phyloP scores from a whole-genome alignment of 2,329 filamentous ascomycete genomes.

The Penicillium italicum region DNA sequence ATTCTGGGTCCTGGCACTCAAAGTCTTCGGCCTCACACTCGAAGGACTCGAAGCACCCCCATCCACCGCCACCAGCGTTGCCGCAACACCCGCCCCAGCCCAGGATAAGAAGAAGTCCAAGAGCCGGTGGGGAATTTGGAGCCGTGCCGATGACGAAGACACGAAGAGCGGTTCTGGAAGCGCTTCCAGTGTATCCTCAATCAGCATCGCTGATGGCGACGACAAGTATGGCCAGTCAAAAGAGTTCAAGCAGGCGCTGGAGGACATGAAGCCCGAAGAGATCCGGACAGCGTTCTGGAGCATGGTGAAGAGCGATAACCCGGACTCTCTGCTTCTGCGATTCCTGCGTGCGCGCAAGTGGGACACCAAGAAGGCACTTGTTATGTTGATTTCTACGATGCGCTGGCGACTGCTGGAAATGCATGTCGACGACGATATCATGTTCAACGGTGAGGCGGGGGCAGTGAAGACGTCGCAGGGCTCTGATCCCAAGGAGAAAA shows the following conservation, averaged over 20 bases:
- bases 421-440: slow-evolving; percentile 85
- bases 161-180: slow-evolving; percentile 35
- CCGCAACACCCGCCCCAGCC: slow-evolving; percentile 23
- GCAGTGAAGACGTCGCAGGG: slow-evolving; percentile 61
- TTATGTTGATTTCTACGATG: slow-evolving; percentile 94
- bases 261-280: slow-evolving; percentile 70
- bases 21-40: slow-evolving; percentile 64
- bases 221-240: slow-evolving; percentile 93
- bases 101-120: slow-evolving; percentile 63
- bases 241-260: slow-evolving; percentile 77
- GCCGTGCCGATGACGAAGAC: slow-evolving; percentile 46
- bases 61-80: slow-evolving; percentile 11
- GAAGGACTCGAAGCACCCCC: slow-evolving; percentile 25
- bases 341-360: slow-evolving; percentile 90
- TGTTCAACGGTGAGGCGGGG: slow-evolving; percentile 68
- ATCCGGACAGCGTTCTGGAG: slow-evolving; percentile 81
- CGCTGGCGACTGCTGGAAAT: slow-evolving; percentile 82
- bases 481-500: slow-evolving; percentile 60
- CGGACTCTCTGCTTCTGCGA: slow-evolving; percentile 75
- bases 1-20: slow-evolving; percentile 74
- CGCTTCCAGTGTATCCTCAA: slow-evolving; percentile 36
- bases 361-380: slow-evolving; percentile 87
- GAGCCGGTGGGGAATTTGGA: slow-evolving; percentile 66
- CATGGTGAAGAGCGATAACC: slow-evolving; percentile 94
- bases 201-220: slow-evolving; percentile 54